These are phyloP conservation scores for Aspergillus persii DNA, from an alignment of 2,329 filamentous ascomycete species.

Conservation along the genomic window DNA sequence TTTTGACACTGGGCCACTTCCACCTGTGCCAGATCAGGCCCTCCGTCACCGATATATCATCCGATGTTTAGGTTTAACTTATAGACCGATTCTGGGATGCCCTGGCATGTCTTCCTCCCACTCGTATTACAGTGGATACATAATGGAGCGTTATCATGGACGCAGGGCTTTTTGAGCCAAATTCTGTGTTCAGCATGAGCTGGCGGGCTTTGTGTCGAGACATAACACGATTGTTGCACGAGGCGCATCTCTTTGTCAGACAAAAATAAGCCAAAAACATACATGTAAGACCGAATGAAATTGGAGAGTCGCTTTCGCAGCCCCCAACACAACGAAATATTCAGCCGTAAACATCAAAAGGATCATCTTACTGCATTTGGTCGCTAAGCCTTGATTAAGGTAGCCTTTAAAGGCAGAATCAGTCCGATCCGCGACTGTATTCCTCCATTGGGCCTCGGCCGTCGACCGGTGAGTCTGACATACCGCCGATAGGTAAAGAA, in stretches of 20 bases:
- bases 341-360: not conserved
- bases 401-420: not conserved
- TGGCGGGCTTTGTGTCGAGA: too few relatives aligned
- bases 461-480: too few relatives aligned
- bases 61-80: not conserved
- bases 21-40: not conserved
- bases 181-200: too few relatives aligned
- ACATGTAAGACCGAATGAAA: not conserved
- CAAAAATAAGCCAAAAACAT: not conserved
- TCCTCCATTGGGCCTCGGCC: not conserved
- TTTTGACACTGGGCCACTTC: not conserved
- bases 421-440: not conserved
- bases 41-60: not conserved
- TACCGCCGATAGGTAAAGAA: not conserved
- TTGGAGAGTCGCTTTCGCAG: too few relatives aligned
- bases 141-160: too few relatives aligned
- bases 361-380: not conserved
- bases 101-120: too few relatives aligned
- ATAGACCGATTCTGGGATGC: not conserved
- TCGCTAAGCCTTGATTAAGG: not conserved
- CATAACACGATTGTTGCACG: too few relatives aligned
- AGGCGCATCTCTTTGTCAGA: too few relatives aligned
- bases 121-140: not conserved
- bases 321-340: not conserved
- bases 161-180: too few relatives aligned